A percentile compares a stretch with the other conserved stretches of the same genome.
These are phyloP conservation scores for Candida glaebosa DNA, from an alignment of 805 yeast genomes.

Conservation along the genomic window DNA sequence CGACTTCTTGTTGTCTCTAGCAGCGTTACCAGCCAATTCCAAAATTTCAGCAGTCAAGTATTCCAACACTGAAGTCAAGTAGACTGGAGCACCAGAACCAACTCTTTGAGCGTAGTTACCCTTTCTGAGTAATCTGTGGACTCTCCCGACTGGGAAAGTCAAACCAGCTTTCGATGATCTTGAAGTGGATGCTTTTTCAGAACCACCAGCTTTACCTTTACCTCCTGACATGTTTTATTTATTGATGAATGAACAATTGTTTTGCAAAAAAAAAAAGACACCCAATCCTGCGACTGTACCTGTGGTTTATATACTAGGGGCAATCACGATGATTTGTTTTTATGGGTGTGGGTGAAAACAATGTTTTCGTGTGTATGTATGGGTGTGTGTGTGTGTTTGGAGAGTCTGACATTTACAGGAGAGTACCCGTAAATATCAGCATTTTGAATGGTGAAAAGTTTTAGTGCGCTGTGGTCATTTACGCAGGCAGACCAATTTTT, in stretches of 20 bases:
- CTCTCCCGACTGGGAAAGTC: constrained; percentile 51
- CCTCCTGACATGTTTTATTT: constrained; percentile 31
- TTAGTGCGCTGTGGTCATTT: too few relatives aligned
- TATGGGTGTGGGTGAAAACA: too few relatives aligned
- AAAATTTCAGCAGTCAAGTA: constrained; percentile 49
- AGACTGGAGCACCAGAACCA: constrained; percentile 52
- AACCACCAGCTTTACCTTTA: constrained; percentile 43
- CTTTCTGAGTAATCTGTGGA: constrained; percentile 49
- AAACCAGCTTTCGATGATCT: constrained; percentile 50
- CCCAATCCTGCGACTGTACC: too few relatives aligned
- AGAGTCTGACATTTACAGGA: background rate
- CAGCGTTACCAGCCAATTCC: constrained; percentile 52
- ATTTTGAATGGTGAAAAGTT: too few relatives aligned
- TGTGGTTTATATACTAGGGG: too few relatives aligned
- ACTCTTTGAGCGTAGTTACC: constrained; percentile 52
- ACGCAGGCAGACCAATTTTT: background rate
- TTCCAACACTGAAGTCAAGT: constrained; percentile 48
- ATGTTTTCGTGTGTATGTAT: too few relatives aligned
- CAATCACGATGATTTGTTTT: too few relatives aligned
- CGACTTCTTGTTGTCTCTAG: constrained; percentile 50
- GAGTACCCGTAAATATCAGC: background rate
- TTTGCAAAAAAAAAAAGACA: too few relatives aligned
- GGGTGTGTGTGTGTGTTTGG: too few relatives aligned
- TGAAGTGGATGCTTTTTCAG: constrained; percentile 47
- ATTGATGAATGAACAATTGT: too few relatives aligned